A percentile compares a stretch with the other conserved stretches of the same genome.
Evolutionary conservation across 495 filamentous ascomycete genomes (phyloP).

Genomic region (Neurospora pannonica): DNA sequence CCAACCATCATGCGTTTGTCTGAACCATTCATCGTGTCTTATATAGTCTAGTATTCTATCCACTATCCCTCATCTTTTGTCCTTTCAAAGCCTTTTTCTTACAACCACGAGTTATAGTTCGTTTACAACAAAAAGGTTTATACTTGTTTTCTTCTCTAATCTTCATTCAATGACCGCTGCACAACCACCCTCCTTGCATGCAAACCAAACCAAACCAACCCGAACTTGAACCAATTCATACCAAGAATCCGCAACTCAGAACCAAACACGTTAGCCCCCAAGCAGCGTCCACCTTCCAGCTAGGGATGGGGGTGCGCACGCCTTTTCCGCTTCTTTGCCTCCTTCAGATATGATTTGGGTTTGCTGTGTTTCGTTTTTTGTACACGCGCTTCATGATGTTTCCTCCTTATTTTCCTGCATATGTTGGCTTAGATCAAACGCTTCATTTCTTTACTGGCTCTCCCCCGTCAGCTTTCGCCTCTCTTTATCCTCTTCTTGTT

Average conservation of each 20-base stretch:
- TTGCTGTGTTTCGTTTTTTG: neutral
- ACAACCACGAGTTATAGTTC: neutral
- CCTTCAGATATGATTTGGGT: neutral
- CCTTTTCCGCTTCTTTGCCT: neutral
- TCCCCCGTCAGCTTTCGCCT: neutral
- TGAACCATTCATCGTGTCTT: no score
- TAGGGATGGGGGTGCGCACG: neutral
- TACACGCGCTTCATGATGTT: neutral
- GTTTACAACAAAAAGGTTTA: neutral
- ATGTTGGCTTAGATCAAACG: neutral
- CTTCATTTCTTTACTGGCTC: neutral
- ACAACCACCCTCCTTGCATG: neutral
- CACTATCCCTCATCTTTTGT: no score
- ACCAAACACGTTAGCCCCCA: neutral
- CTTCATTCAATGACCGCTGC: neutral
- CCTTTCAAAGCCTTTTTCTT: no score
- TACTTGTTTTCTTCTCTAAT: neutral
- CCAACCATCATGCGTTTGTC: no score
- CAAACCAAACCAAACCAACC: neutral
- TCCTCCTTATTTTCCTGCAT: neutral
- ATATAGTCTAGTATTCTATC: no score
- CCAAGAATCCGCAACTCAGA: neutral
- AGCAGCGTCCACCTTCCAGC: neutral
- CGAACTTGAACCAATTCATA: neutral
- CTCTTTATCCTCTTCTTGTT: neutral